phyloP scores from a whole-genome alignment of 2,329 filamentous ascomycete species.

The Cryphonectria parasitica region DNA sequence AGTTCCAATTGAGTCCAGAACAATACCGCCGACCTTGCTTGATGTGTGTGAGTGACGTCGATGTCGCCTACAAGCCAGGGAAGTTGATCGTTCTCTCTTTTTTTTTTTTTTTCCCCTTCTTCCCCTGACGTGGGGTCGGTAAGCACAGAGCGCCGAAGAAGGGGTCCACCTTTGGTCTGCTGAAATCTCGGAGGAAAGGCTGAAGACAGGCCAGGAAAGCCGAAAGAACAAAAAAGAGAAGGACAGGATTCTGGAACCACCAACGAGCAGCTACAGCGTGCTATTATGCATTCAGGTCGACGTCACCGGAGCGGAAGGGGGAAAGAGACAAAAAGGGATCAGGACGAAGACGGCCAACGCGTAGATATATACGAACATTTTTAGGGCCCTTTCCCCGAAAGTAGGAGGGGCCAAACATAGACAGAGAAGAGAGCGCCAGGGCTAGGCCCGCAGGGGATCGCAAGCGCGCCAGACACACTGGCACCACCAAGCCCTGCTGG shows the following conservation, averaged over 20 bases:
- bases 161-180: neutral
- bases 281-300: slow-evolving; percentile 3
- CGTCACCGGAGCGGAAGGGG: slow-evolving; percentile 8
- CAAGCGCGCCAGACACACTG: neutral
- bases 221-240: neutral
- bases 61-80: slow-evolving; percentile 14
- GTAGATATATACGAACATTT: slow-evolving; percentile 13
- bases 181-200: neutral
- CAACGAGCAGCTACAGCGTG: neutral
- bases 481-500: neutral
- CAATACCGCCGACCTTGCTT: neutral
- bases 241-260: neutral
- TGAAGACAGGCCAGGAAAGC: neutral
- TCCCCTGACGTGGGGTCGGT: neutral
- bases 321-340: neutral
- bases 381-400: neutral
- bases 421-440: neutral
- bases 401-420: neutral
- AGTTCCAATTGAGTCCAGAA: neutral
- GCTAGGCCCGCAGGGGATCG: neutral
- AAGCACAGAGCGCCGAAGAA: slow-evolving; percentile 1
- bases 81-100: neutral
- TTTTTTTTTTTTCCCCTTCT: neutral
- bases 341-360: slow-evolving; percentile 12
- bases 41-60: slow-evolving; percentile 11